Evolutionary conservation across 345 rosid genomes (phyloP), one percentile per base, ranked within the genome.

Genomic region (Gossypium ekmanianum): DNA sequence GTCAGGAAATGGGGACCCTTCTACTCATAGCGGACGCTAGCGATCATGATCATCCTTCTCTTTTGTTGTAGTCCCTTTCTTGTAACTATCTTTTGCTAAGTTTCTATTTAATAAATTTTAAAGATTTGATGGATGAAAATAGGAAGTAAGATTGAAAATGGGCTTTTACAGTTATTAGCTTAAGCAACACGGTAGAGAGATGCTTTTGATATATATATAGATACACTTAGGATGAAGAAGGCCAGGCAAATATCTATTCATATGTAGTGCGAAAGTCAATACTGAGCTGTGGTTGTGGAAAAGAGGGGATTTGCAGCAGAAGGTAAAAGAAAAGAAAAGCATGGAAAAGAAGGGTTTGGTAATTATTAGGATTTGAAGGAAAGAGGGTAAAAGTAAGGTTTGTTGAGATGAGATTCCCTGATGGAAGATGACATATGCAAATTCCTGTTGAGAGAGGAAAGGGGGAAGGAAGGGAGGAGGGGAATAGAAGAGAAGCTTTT

Each of bases 341-440:
- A 20, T 78, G 77, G 81, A 65, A 76, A 22, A 81, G 81, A 85
- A 75, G 77, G 84, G 67, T 73, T 73, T 61, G 81, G 81, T 72
- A 81, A 86, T 83, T 26, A 86, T 85, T 74, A 81, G 74, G 74
- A 67, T 43, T 68, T 80, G 83, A 66, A 76, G 80, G 77, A 18
- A 22, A 74, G 81, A 61, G 79, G 73, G 83, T 54, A 75, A 83
- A 85, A 81, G 85, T 61, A 67, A 81, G 82, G 88, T 58, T 71
- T 78, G 77, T 73, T 74, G 78, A 75, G 85, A 79, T 78, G 88
- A 82, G 64, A 59, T 85, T 87, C 88, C 81, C 83, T 75, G 78
- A 68, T 74, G 85, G 81, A 85, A 78, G 88, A 79, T 81, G 88
- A 83, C 86, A 84, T 74, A 39, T 71, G 84, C 85, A 77, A 79